Evolutionary conservation across 345 rosid genomes (phyloP).

Genomic region (Hibiscus trionum): DNA sequence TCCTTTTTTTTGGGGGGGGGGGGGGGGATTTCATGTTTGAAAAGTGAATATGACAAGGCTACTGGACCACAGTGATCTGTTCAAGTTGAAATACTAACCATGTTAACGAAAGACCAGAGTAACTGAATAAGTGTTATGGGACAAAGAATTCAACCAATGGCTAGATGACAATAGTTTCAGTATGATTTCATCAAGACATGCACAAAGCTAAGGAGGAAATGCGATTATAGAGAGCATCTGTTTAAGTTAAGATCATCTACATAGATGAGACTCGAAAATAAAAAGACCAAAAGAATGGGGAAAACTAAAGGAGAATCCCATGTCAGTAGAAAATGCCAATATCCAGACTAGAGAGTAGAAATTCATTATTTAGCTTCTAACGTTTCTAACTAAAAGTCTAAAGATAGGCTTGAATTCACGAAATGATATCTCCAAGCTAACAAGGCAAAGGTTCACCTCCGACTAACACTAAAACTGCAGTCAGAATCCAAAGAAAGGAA

Average conservation of each 20-base stretch:
- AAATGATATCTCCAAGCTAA: background rate
- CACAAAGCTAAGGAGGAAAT: background rate
- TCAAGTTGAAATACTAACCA: background rate
- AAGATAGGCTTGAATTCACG: background rate
- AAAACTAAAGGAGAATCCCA: background rate
- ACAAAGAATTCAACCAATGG: too few species aligned
- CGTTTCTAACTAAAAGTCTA: background rate
- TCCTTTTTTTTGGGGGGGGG: too few species aligned
- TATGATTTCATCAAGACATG: background rate
- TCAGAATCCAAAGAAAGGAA: background rate
- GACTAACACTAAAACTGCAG: background rate
- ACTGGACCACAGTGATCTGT: background rate
- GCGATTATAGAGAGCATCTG: background rate
- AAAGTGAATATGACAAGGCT: background rate
- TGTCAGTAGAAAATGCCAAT: background rate
- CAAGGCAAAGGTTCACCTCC: background rate
- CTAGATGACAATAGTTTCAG: background rate
- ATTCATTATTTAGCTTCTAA: background rate
- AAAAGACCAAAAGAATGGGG: background rate
- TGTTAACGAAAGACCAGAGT: background rate
- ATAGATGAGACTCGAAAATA: background rate
- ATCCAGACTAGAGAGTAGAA: background rate
- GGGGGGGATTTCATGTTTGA: background rate
- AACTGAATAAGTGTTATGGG: background rate
- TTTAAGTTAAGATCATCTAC: background rate